These are phyloP conservation scores for Alternaria novae-zelandiae DNA, from an alignment of 2,329 filamentous ascomycete genomes.

Conservation along the genomic window DNA sequence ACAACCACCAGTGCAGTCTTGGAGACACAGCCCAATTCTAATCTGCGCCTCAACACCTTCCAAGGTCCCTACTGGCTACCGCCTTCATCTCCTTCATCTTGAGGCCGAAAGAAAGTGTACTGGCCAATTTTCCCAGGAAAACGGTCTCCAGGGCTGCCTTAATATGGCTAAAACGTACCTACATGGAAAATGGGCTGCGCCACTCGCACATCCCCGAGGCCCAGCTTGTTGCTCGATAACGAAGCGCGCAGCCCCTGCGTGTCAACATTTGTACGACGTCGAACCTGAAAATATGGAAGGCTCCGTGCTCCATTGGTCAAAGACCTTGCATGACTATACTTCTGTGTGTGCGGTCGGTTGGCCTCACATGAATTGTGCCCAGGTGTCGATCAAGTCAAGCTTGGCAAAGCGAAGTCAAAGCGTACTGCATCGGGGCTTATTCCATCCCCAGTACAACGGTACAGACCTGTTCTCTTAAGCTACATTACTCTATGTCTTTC, in stretches of 20 bases:
- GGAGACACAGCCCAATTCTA: background rate
- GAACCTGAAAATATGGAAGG: rapidly evolving
- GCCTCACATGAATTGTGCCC: no score
- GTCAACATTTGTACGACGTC: background rate
- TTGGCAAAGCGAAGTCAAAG: background rate
- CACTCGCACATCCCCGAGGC: background rate
- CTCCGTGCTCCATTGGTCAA: background rate
- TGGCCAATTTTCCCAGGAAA: background rate
- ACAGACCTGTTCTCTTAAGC: background rate
- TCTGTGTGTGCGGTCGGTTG: no score
- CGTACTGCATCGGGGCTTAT: background rate
- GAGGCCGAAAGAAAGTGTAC: rapidly evolving
- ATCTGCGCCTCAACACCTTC: background rate
- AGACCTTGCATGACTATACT: background rate
- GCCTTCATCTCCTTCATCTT: background rate
- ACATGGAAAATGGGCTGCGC: background rate
- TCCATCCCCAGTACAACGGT: background rate
- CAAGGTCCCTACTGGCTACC: background rate
- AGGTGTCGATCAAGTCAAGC: no score
- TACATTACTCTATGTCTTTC: background rate
- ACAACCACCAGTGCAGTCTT: background rate
- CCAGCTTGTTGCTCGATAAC: background rate
- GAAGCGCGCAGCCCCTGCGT: background rate
- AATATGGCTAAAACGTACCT: background rate
- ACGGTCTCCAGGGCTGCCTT: rapidly evolving